These are phyloP conservation scores for Leccinum incarnatum DNA, from an alignment of 768 basidiomycete genomes.

Conservation along the genomic window DNA sequence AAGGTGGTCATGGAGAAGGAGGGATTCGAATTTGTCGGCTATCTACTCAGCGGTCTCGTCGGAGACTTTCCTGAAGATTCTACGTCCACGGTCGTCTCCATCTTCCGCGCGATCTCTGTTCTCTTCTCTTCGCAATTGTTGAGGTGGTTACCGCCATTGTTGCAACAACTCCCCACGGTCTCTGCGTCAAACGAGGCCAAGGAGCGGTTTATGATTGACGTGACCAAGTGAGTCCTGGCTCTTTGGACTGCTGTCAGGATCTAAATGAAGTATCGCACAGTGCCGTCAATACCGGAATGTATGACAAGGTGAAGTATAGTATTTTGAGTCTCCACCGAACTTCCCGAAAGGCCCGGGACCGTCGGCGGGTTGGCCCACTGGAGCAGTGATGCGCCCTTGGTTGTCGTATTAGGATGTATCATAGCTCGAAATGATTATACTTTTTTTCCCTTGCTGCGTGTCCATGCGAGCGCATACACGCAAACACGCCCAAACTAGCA, in stretches of 20 bases:
- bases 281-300: conserved; percentile 59
- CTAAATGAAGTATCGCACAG: conserved; percentile 36
- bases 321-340: conserved; percentile 68
- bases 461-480: conserved; percentile 1
- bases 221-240: conserved; percentile 59
- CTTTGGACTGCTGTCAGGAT: background rate
- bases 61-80: conserved; percentile 89
- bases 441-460: conserved; percentile 1
- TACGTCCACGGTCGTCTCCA: conserved; percentile 65
- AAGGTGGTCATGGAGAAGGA: conserved; percentile 61
- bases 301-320: conserved; percentile 81
- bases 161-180: conserved; percentile 66
- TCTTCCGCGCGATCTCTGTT: conserved; percentile 66
- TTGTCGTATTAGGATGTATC: conserved; percentile 14
- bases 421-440: conserved; percentile 15
- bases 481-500: conserved; percentile 28
- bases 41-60: conserved; percentile 73
- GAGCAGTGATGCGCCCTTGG: conserved; percentile 23
- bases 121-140: conserved; percentile 70
- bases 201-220: conserved; percentile 67
- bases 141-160: conserved; percentile 66
- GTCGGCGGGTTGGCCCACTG: conserved; percentile 40
- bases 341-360: conserved; percentile 70
- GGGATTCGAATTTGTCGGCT: conserved; percentile 67
- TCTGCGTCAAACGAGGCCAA: conserved; percentile 64